Conservation (phyloP, 805 yeast species). For the Candida verbasci region DNA sequence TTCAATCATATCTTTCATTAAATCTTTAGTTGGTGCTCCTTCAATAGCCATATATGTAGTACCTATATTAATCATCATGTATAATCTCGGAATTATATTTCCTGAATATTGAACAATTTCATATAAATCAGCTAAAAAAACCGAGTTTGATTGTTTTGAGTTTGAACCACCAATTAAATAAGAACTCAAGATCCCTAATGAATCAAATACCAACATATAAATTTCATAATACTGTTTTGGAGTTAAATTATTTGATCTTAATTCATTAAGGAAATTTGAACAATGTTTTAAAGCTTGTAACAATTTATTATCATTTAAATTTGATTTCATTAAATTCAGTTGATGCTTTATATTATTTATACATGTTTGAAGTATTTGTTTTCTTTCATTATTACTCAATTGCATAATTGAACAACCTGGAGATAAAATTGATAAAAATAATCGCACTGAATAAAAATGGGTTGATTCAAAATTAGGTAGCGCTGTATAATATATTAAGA, state of each 20-base stretch:
- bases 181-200: slow-evolving; percentile 61
- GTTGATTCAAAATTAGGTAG: not conserved
- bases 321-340: slow-evolving; percentile 68
- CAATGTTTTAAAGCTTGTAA: slow-evolving; percentile 90
- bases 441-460: not conserved
- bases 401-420: slow-evolving; percentile 12
- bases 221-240: slow-evolving; percentile 94
- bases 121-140: slow-evolving; percentile 75
- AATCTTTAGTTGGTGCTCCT: slow-evolving; percentile 77
- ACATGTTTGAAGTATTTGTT: slow-evolving; percentile 20
- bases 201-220: slow-evolving; percentile 79
- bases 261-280: slow-evolving; percentile 73
- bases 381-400: slow-evolving; percentile 11
- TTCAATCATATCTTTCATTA: slow-evolving; percentile 93
- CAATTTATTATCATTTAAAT: slow-evolving; percentile 60
- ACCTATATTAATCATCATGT: slow-evolving; percentile 94
- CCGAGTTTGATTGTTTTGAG: slow-evolving; percentile 38
- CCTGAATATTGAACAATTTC: slow-evolving; percentile 95
- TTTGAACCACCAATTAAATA: slow-evolving; percentile 67
- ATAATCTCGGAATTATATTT: slow-evolving; percentile 85
- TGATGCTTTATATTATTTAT: slow-evolving; percentile 58
- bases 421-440: too few relatives aligned
- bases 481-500: too few relatives aligned
- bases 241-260: slow-evolving; percentile 67
- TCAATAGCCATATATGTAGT: slow-evolving; percentile 76